Evolutionary conservation across 192 early-diverging fungal species (phyloP), one percentile per base, ranked within the genome.

Genomic region (Mortierella hygrophila): DNA sequence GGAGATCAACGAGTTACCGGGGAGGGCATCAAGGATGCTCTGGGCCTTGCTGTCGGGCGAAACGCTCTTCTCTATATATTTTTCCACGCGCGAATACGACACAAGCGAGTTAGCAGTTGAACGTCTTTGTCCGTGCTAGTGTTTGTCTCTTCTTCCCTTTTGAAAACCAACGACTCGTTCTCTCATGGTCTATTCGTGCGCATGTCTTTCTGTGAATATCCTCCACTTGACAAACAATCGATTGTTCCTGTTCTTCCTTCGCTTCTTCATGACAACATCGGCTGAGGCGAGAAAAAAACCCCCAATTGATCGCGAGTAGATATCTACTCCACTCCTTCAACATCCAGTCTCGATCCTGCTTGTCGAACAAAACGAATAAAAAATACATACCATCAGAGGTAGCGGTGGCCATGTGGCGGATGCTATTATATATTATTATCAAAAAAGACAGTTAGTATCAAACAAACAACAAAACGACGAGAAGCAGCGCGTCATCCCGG

Each of bases 11-110:
- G 93, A 94, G 81, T 97, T 94, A n/a, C 98, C 98, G 72, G 98
- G 98, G 82, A 98, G 95, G 44, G 95, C 88, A 81, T 98, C 96
- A 88, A 99, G 94, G 80, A 99, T 94, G 90, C 95, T 95, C 89
- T 93, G 90, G 68, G 98, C 98, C 91, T 95, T 96, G 80, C 93
- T 89, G 82, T 93, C 93, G 47, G 97, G 96, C 21, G 94, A 92
- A 74, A 89, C 89, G 80, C 80, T 78, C 82, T 80, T 85, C 84
- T 83, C 87, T 85, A 72, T 52, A 15, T 46, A 13, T 70, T 40
- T 60, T 32, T 11, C 4, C n/a, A 65, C 29, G 13, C 11, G 29
- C n/a, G 23, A 65, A 65, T 6, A 32, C 6, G 60, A 23, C 16
- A 0, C 35, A 35, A 4, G 46, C 42, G 32, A 23, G 32, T 32